Conservation (phyloP, 192 early-diverging fungal species). For the Funneliformis mosseae region DNA sequence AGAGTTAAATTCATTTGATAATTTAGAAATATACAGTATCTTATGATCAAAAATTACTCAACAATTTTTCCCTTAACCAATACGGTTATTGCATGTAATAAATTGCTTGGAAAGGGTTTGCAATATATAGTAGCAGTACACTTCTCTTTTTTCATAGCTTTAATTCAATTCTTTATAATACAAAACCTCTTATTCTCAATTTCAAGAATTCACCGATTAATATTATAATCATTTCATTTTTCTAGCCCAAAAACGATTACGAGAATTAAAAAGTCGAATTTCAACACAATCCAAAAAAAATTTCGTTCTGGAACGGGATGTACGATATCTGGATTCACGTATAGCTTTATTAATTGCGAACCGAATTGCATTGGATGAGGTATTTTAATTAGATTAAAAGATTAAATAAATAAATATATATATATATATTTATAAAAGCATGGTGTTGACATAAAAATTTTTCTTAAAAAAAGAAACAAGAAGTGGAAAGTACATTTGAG, state of each 20-base stretch:
- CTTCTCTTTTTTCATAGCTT: too few species aligned
- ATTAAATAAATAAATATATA: too few species aligned
- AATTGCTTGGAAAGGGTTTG: too few species aligned
- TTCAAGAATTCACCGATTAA: not conserved
- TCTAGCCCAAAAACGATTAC: conserved; percentile 77
- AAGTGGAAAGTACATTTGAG: conserved; percentile 71
- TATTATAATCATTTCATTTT: conserved; percentile 25
- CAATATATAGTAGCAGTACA: too few species aligned
- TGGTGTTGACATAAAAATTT: conserved; percentile 10
- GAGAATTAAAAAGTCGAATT: conserved; percentile 85
- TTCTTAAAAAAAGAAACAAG: conserved; percentile 62
- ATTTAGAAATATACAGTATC: not conserved
- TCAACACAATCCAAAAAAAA: conserved; percentile 95
- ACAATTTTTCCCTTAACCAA: too few species aligned
- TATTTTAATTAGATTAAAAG: conserved; percentile 36
- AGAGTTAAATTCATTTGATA: not conserved
- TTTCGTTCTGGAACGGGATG: conserved; percentile 91
- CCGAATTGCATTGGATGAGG: conserved; percentile 89
- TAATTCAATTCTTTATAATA: too few species aligned
- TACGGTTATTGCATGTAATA: too few species aligned
- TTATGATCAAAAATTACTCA: too few species aligned
- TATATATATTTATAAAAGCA: too few species aligned
- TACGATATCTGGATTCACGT: conserved; percentile 86
- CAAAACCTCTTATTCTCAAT: conserved; percentile 8
- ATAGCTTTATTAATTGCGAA: conserved; percentile 94